Conservation (phyloP, 208 protist species). For the Acanthamoeba lenticulata region DNA sequence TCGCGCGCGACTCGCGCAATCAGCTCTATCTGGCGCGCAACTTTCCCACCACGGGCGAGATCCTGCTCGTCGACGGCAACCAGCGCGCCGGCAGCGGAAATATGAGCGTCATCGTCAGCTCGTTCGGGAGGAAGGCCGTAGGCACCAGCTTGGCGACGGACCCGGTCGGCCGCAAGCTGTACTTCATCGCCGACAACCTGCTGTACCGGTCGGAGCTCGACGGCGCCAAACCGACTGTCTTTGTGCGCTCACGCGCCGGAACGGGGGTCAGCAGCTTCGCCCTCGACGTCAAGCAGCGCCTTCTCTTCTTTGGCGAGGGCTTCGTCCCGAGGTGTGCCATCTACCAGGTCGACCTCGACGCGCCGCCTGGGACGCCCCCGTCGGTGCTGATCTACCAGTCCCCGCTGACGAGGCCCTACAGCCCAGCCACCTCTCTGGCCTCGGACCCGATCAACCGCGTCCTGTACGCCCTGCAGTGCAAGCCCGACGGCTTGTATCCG, state of each 20-base stretch:
- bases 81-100: background rate
- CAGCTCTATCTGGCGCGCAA: background rate
- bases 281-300: background rate
- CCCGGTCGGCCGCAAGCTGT: background rate
- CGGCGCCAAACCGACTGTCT: background rate
- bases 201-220: background rate
- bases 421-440: background rate
- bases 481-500: background rate
- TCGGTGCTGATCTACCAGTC: background rate
- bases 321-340: background rate
- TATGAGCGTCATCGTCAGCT: background rate
- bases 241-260: background rate
- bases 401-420: background rate
- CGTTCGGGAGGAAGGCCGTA: background rate
- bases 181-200: background rate
- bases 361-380: too few relatives aligned
- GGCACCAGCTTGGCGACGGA: background rate
- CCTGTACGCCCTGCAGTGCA: background rate
- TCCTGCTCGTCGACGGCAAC: background rate
- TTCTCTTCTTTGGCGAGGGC: background rate
- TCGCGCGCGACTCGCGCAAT: background rate
- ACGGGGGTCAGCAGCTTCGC: background rate
- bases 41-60: background rate
- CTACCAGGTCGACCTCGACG: background rate
- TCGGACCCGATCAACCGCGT: background rate